phyloP scores from a whole-genome alignment of 2,329 filamentous ascomycete species.

The Pseudogymnoascus sp. region DNA sequence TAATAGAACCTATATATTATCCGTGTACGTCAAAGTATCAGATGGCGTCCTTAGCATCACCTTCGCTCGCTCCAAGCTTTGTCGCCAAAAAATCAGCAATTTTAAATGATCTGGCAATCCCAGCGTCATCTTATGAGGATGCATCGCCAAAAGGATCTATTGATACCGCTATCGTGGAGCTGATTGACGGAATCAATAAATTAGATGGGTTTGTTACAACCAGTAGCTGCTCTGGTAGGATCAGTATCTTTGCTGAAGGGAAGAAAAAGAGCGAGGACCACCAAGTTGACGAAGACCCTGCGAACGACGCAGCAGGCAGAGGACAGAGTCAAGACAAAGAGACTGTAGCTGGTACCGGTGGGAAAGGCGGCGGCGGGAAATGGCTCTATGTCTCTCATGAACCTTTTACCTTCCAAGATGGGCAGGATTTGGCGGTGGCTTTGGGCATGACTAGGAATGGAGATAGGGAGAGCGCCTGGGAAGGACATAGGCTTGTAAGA shows the following conservation, averaged over 20 bases:
- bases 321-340: slow-evolving; percentile 21
- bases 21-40: neutral
- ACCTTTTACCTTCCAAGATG: slow-evolving; percentile 39
- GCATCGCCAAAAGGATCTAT: slow-evolving; percentile 82
- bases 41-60: neutral
- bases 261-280: slow-evolving; percentile 33
- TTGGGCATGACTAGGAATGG: slow-evolving; percentile 36
- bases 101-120: slow-evolving; percentile 57
- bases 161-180: slow-evolving; percentile 64
- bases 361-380: slow-evolving; percentile 72
- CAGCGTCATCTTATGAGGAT: slow-evolving; percentile 66
- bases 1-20: neutral
- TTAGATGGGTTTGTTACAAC: slow-evolving; percentile 75
- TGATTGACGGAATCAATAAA: slow-evolving; percentile 72
- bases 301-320: slow-evolving; percentile 16
- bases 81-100: slow-evolving; percentile 61
- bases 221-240: slow-evolving; percentile 81
- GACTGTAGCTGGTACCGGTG: slow-evolving; percentile 55
- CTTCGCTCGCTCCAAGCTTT: slow-evolving; percentile 34
- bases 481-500: slow-evolving; percentile 51
- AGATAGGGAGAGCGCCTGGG: slow-evolving; percentile 14
- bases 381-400: slow-evolving; percentile 90
- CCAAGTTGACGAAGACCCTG: neutral
- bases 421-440: slow-evolving; percentile 23
- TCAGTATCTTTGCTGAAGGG: slow-evolving; percentile 84